These are phyloP conservation scores for Herpetospermum pedunculosum DNA, from an alignment of 306 rosid species.

Conservation along the genomic window DNA sequence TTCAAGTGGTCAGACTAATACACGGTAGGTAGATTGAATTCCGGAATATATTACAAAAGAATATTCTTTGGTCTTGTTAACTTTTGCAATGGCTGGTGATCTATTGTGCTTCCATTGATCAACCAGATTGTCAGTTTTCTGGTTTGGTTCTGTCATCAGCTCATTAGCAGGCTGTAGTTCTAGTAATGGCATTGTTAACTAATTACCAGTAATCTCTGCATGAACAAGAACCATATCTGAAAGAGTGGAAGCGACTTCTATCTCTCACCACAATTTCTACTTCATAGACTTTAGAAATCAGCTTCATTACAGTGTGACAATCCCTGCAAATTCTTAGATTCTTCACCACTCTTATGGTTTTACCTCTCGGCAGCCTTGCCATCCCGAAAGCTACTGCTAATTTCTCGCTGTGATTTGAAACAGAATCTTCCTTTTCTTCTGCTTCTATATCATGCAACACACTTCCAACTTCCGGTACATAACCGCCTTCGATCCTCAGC, in stretches of 20 bases:
- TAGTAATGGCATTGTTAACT: not conserved
- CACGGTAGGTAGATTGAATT: not conserved
- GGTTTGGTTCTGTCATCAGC: not conserved
- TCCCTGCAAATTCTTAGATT: conserved; percentile 71
- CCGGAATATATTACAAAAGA: not conserved
- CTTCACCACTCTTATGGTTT: conserved; percentile 54
- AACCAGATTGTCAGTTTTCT: not conserved
- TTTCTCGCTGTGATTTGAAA: conserved; percentile 72
- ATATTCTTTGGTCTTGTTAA: not conserved
- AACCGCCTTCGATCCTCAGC: conserved; percentile 45
- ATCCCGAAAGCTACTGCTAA: conserved; percentile 83
- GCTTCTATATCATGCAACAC: conserved; percentile 76
- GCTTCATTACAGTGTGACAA: conserved; percentile 74
- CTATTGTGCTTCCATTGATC: not conserved
- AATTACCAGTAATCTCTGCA: conserved; percentile 72
- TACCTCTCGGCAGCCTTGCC: conserved; percentile 41
- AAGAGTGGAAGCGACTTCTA: conserved; percentile 79
- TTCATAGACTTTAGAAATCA: conserved; percentile 54
- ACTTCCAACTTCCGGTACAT: conserved; percentile 44
- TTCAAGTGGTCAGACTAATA: not conserved
- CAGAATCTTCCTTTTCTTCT: conserved; percentile 74
- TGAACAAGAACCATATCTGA: conserved; percentile 58
- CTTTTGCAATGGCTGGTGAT: not conserved
- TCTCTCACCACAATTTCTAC: conserved; percentile 66
- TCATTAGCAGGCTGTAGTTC: not conserved